These are phyloP conservation scores for Miscanthus lutarioriparius DNA, from an alignment of 176 grass and related monocot species.

Conservation along the genomic window DNA sequence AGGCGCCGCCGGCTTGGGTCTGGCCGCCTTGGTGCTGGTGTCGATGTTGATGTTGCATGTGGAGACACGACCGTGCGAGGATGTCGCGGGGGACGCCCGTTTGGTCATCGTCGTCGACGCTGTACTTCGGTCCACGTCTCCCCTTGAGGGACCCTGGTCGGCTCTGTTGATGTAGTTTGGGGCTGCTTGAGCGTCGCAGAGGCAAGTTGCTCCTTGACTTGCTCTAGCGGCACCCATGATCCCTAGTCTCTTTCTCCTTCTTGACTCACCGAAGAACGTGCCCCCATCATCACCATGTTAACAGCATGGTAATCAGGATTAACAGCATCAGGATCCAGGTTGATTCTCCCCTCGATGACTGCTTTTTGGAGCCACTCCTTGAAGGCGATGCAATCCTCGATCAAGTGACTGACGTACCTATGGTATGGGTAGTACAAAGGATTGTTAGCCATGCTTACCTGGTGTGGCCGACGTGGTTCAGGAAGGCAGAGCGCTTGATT, in stretches of 20 bases:
- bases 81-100: not conserved
- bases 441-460: not conserved
- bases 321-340: accelerated
- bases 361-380: not conserved
- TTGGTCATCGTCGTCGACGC: too few species aligned
- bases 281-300: not conserved
- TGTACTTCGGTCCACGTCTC: not conserved
- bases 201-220: not conserved
- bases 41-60: too few species aligned
- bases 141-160: accelerated
- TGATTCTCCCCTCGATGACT: not conserved
- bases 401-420: not conserved
- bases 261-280: too few species aligned
- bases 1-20: not conserved
- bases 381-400: not conserved
- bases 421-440: not conserved
- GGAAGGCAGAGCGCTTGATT: not conserved
- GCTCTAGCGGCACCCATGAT: not conserved
- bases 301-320: not conserved
- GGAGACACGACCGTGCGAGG: too few species aligned
- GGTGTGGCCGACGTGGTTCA: not conserved
- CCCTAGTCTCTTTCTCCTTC: not conserved
- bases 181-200: too few species aligned
- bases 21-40: too few species aligned
- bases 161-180: too few species aligned